Base-by-base conservation (phyloP, 345 rosid genomes). In the Camelina sativa region DNA sequence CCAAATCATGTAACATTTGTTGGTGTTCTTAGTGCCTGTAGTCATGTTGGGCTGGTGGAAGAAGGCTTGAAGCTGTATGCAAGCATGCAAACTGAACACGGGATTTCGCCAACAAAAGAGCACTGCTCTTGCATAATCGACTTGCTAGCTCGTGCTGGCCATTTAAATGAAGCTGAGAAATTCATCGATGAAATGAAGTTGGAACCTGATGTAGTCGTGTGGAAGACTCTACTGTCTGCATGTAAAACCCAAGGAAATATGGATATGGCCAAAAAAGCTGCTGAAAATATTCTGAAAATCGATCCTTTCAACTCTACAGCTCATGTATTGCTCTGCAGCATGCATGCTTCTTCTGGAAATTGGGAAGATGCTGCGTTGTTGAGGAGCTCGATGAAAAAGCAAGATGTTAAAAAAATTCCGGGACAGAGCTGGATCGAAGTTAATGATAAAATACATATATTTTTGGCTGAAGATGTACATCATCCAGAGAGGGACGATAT, bases 351-450 rank as follows among this genome's bases (percentile, higher is more conserved):
- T 66, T 76, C 77, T 60, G 84, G 84, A 38, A 78, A 76, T 32
- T 93, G 89, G 97, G 84, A 69, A 17, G 85, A 89, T 13, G 85
- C 84, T 2, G 89, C 93, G 12, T 83, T 79, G 54, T 51, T 89
- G 73, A 81, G 91, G 62, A 82, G 61, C 65, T 72, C 65, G 15
- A 92, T 90, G 97, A 92, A 82, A 72, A 79, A 75, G 56, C 82
- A 63, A 4, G 83, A 83, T 20, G 79, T 86, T 12, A 83, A 77
- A 74, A 87, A 92, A 82, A 71, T 80, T 65, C 93, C 95, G 6
- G 95, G 97, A 38, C 89, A 85, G 75, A 92, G 98, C 80, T 86
- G 93, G 95, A 85, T 89, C 25, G 95, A 87, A 74, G 76, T 90
- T 61, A 69, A 82, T 72, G 74, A 79, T 15, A 62, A 54, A 25